Evolutionary conservation across 768 basidiomycete genomes (phyloP), one percentile per base, ranked within the genome.

Genomic region (Psilocybe azurescens): DNA sequence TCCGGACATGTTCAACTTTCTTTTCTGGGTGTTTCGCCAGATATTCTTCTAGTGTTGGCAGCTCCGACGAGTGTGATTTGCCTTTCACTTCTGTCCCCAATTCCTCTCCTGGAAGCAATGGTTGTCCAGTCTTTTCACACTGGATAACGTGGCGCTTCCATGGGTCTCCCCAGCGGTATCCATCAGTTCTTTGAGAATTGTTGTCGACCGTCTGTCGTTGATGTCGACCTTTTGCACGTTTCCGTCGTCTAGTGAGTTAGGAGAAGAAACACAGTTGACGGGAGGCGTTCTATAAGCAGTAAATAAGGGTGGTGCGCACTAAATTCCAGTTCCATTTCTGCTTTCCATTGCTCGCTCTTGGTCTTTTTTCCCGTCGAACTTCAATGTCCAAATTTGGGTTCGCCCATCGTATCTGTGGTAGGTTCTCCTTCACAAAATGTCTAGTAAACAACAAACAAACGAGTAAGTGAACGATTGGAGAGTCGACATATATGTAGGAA

Each of bases 351-450:
- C 16, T 89, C 88, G 18, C 82, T 73, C 57, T 75, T 73, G 9
- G 79, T 75, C 74, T 90, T 91, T 33, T 77, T 48, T 80, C 73
- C 61, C 80, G 86, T 64, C 82, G 79, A 0, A 93, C 83, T 33
- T 82, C 75, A 38, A 94, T 87, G 32, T 83, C 78, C 28, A 94
- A 67, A 7, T 79, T 72, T 0, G 92, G 91, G 67, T 94, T 94
- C 1, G 86, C 88, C 72, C 85, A 93, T 10, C 86, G 88, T 79
- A 94, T 90, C 32, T 90, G 81, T 1, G 90, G 90, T 0, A 94
- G 75, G n/a, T 90, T 82, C 44, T 94, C 87, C 70, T 90, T 91
- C 41, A 90, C 81, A 65, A 94, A 94, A 78, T 92, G 87, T 49
- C 93, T 92, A 60, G 11, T 39, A n/a, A 24, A 51, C n/a, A 7